Conservation (phyloP, 1,284 basidiomycete genomes). For the Apiotrichum siamense region DNA sequence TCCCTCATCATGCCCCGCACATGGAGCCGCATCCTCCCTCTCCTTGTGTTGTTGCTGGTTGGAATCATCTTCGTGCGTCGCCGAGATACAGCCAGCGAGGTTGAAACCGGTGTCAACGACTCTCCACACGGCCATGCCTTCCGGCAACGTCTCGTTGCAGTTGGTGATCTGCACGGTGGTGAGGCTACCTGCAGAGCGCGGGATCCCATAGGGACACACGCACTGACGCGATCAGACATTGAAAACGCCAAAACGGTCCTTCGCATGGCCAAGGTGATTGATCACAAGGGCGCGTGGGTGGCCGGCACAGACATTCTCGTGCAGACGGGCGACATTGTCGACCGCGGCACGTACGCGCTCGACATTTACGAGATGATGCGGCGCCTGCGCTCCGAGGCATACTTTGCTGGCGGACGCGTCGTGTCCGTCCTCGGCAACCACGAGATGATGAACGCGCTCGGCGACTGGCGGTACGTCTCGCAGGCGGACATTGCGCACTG, state of each 20-base stretch:
- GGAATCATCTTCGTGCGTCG: too few relatives aligned
- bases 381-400: conserved; percentile 67
- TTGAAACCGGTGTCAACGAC: background rate
- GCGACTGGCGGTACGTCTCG: conserved; percentile 86
- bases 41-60: too few relatives aligned
- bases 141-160: conserved; percentile 54
- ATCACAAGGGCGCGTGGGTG: conserved; percentile 66
- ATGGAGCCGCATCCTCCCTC: too few relatives aligned
- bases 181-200: too few relatives aligned
- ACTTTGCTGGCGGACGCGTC: conserved; percentile 61
- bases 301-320: conserved; percentile 74
- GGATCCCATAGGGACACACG: background rate
- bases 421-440: conserved; percentile 70
- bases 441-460: conserved; percentile 71
- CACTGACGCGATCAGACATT: conserved; percentile 49
- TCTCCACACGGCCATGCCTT: conserved; percentile 13
- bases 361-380: conserved; percentile 77
- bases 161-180: conserved; percentile 74
- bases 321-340: conserved; percentile 90
- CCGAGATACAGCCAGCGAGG: too few relatives aligned
- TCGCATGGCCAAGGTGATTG: conserved; percentile 64
- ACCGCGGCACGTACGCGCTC: conserved; percentile 82
- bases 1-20: too few relatives aligned
- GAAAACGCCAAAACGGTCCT: conserved; percentile 66
- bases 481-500: conserved; percentile 72